Evolutionary conservation across 352 stramenopile genomes (phyloP), one percentile per base, ranked within the genome.

Genomic region (Pythium coloratum): DNA sequence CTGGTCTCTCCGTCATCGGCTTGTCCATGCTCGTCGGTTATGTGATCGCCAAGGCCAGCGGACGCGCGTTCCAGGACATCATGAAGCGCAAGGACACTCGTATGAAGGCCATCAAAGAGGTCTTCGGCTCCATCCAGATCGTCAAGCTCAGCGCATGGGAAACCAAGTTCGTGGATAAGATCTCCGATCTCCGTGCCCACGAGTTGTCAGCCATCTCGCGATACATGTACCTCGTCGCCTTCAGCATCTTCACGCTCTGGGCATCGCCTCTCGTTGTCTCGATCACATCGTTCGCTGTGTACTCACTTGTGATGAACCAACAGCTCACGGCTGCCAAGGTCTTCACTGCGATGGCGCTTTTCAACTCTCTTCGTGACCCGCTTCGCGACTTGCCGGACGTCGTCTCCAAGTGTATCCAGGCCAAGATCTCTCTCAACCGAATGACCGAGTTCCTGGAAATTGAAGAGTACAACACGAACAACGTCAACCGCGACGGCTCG

Each of bases 131-230:
- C 6, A 96, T 97, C 63, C 82, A 91, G 34, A 88, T 97, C 64
- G 86, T 97, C 73, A 98, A 98, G 75, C 93, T 96, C 58, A 95
- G 95, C 72, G 86, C 85, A 8, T 98, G 88, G 88, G 91, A 98
- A 60, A 38, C 58, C 24, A 86, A 86, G 9, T 93, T 95, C 72
- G 64, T 75, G 30, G 84, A 82, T 18, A 79, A 91, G 55, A 84
- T 98, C 26, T 64, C 66, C 24, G 28, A 70, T 9, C 8, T 18
- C 2, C 38, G 67, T 9, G 38, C 7, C 8, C 38, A 46, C 38
- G 38, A 46, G 38, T 9, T n/a, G 38, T 12, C 7, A 2, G 38
- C 38, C 14, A 18, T 46, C 8, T 46, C 8, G 38, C 13, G 38
- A 9, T 12, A 3, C 7, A 18, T 46, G 38, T 46, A 12, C 24